phyloP scores from a whole-genome alignment of 352 stramenopile genomes.

The Phytopythium oedochilum region DNA sequence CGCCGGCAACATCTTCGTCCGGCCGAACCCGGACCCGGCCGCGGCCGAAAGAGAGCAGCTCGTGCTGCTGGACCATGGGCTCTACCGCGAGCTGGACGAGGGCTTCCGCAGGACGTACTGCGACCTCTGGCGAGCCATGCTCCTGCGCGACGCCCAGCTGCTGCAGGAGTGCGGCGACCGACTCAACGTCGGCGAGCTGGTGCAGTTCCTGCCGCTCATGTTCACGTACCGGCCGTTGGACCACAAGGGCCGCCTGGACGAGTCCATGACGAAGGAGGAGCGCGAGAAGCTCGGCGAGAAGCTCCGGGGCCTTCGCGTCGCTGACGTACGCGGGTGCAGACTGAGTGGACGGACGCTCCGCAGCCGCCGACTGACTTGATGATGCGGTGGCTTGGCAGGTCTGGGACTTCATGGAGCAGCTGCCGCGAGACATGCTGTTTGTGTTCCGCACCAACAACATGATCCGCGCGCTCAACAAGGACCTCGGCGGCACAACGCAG shows the following conservation, averaged over 20 bases:
- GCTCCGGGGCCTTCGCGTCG: conserved; percentile 61
- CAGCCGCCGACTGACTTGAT: conserved; percentile 2
- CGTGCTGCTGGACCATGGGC: conserved; percentile 96
- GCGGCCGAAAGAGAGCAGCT: conserved; percentile 79
- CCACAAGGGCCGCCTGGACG: conserved; percentile 53
- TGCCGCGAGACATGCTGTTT: conserved; percentile 90
- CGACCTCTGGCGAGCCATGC: conserved; percentile 92
- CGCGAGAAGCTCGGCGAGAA: conserved; percentile 49
- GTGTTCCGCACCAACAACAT: conserved; percentile 91
- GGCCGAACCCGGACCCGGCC: conserved; percentile 41
- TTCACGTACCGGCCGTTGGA: conserved; percentile 83
- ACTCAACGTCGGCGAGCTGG: conserved; percentile 52
- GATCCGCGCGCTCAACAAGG: conserved; percentile 87
- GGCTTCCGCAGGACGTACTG: conserved; percentile 94
- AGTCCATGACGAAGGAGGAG: conserved; percentile 67
- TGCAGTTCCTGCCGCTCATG: conserved; percentile 75
- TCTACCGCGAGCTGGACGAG: conserved; percentile 93
- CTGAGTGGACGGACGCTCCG: not conserved
- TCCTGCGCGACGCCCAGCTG: conserved; percentile 86
- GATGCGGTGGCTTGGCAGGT: conserved; percentile 29
- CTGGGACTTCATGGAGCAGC: conserved; percentile 75
- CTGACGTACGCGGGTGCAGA: conserved; percentile 37
- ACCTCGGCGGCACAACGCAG: conserved; percentile 72
- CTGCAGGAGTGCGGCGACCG: conserved; percentile 52
- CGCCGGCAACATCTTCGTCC: conserved; percentile 92